A percentile compares a stretch with the other conserved stretches of the same genome.
phyloP scores from a whole-genome alignment of 2,329 filamentous ascomycete species.

The Monosporascus sp. region DNA sequence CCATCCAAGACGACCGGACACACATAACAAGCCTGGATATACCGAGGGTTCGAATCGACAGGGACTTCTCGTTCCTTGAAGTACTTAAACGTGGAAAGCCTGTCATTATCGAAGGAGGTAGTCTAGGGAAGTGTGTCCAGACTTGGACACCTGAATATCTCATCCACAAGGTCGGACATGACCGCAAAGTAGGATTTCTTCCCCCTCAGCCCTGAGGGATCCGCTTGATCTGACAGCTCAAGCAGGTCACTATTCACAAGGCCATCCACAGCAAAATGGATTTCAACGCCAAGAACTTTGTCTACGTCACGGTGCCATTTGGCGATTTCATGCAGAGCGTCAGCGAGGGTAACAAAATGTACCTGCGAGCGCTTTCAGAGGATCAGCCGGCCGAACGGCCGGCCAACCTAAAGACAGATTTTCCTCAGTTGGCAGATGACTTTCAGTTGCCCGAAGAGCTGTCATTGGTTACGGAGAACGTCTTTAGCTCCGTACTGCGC shows the following conservation, averaged over 20 bases:
- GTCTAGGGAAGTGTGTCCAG: constrained; percentile 62
- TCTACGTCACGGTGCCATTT: constrained; percentile 65
- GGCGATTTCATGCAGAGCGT: constrained; percentile 59
- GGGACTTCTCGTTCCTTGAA: constrained; percentile 51
- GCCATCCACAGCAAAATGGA: constrained; percentile 63
- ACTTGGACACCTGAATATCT: constrained; percentile 68
- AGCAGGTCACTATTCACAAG: constrained; percentile 68
- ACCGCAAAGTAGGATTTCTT: constrained; percentile 48
- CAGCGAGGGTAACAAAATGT: constrained; percentile 56
- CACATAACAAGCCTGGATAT: constrained; percentile 34
- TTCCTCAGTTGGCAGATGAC: constrained; percentile 61
- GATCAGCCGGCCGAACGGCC: constrained; percentile 63
- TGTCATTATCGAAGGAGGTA: constrained; percentile 57
- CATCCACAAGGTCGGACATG: constrained; percentile 50
- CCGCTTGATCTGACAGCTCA: background rate
- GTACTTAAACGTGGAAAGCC: constrained; percentile 56
- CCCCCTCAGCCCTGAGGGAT: background rate
- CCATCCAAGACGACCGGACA: constrained; percentile 19
- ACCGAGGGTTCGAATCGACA: constrained; percentile 45
- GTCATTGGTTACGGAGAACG: constrained; percentile 49
- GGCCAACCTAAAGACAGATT: constrained; percentile 66
- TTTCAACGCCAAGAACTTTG: constrained; percentile 79
- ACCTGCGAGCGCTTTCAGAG: constrained; percentile 71
- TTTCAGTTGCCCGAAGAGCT: constrained; percentile 64
- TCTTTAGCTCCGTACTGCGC: constrained; percentile 73